Evolutionary conservation across 2,329 filamentous ascomycete species (phyloP), one percentile per base, ranked within the genome.

Genomic region (Lachnellula hyalina): DNA sequence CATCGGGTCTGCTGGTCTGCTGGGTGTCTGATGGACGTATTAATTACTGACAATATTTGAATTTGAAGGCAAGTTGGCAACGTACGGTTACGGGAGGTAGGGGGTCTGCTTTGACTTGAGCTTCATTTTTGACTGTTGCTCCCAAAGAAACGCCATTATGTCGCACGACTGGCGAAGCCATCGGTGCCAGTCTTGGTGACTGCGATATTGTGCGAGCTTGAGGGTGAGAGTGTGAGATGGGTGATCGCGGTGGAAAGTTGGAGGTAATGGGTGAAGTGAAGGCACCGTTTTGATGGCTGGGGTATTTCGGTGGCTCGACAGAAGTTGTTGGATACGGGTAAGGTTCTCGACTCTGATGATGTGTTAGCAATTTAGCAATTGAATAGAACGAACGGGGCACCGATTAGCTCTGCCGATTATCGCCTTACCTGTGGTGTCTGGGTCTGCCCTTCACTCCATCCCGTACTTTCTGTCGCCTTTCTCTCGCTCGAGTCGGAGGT

Each of bases 1-100:
- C 92, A 96, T 96, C 51, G 92, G 88, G 69, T 96, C 89, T 55
- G 87, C 86, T 41, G 86, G 79, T 70, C 91, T 85, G 63, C 83
- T 84, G 1, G 87, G 82, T 49, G 87, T 87, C 82, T 91, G 70
- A 36, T 61, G 48, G 23, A 36, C 17, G n/a, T 32, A 28, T 47
- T 41, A 50, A 55, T 62, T 41, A 65, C 54, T 49, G 36, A 51
- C 25, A 48, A 41, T 55, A 34, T 19, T 38, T 14, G 48, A 25
- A 15, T 34, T 40, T 50, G 34, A n/a, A 19, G 34, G 38, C 28
- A 40, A 5, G 40, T 45, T n/a, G 7, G 45, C 47, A 28, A 67
- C 61, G 52, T 60, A 68, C 65, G 47, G 57, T 61, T 38, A 61
- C 53, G 36, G 61, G 46, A 35, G 58, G 52, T 47, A 60, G 44